Evolutionary conservation across 441 rosid genomes (phyloP).

Genomic region (Arabidopsis lyrata): DNA sequence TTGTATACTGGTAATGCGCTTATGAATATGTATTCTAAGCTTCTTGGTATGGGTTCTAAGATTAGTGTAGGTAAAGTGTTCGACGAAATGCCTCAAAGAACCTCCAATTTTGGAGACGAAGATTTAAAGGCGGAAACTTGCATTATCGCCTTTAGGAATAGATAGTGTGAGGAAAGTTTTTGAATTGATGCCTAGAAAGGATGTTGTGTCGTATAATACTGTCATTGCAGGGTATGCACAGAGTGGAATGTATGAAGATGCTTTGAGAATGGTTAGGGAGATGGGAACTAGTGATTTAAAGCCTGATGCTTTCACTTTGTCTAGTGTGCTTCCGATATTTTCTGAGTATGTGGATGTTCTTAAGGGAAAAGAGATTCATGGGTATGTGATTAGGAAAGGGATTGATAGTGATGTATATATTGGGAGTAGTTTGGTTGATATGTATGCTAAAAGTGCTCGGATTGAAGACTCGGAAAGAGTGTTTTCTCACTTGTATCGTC

Average conservation of each 20-base stretch:
- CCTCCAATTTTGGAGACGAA: background rate
- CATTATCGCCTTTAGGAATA: slow-evolving; percentile 33
- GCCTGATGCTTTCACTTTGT: slow-evolving; percentile 70
- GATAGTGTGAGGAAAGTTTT: slow-evolving; percentile 64
- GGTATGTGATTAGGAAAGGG: slow-evolving; percentile 70
- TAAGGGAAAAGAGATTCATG: slow-evolving; percentile 82
- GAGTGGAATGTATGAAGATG: slow-evolving; percentile 61
- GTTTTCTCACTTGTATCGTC: slow-evolving; percentile 48
- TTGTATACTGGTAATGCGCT: slow-evolving; percentile 81
- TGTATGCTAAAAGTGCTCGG: slow-evolving; percentile 77
- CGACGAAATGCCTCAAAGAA: slow-evolving; percentile 53
- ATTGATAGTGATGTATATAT: slow-evolving; percentile 53
- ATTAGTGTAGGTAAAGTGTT: slow-evolving; percentile 32
- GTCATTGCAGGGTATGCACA: slow-evolving; percentile 62
- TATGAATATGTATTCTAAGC: slow-evolving; percentile 73
- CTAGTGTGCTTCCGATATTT: slow-evolving; percentile 64
- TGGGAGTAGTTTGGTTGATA: slow-evolving; percentile 76
- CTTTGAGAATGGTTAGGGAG: slow-evolving; percentile 58
- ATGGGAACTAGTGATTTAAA: slow-evolving; percentile 52
- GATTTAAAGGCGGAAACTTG: slow-evolving; percentile 10
- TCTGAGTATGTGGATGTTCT: slow-evolving; percentile 58
- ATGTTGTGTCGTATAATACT: slow-evolving; percentile 72
- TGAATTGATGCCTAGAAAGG: slow-evolving; percentile 60
- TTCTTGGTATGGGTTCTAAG: slow-evolving; percentile 50
- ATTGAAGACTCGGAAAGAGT: slow-evolving; percentile 56